Evolutionary conservation across 2,329 filamentous ascomycete genomes (phyloP), one percentile per base, ranked within the genome.

Genomic region (Chalaropsis ovoidea): DNA sequence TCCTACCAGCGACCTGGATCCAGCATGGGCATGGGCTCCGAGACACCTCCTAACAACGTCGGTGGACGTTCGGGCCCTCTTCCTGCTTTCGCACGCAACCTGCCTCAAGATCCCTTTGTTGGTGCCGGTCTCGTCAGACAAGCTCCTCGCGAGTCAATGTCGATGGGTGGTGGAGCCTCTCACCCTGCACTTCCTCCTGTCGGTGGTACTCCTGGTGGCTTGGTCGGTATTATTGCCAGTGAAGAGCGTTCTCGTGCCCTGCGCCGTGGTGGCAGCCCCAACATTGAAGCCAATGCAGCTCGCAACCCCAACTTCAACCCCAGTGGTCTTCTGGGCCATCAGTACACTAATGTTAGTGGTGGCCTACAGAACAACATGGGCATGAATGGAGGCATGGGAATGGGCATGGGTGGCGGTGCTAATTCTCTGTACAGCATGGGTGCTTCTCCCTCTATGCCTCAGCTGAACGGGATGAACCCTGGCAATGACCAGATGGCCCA

Each of bases 191-290:
- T 80, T 5, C 87, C 87, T 17, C 62, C 65, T 2, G 65, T 64
- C 24, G 62, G 65, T 22, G 65, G 35, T n/a, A 61, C 54, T 13
- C 87, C 88, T 0, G 90, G 89, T 52, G 91, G 91, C 11, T 80
- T 96, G 11, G 87, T 96, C 22, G 90, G 90, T 10, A 89, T 96
- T 8, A 96, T 96, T 75, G 89, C 89, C 42, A 88, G 79, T 63
- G 90, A 95, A 75, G 90, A 95, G 74, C 82, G 89, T 61, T 87
- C 87, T 49, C 82, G 86, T 69, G 90, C 90, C 39, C 80, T 90
- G 79, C 81, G 90, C 70, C 81, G 90, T 71, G 90, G 89, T 42
- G 66, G 66, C 31, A 94, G 87, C 71, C 89, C 90, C 2, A 88
- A 87, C 67, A 74, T 84, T 19, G 85, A 87, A 61, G 75, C 77